Base-by-base conservation (phyloP, 208 protist species). In the Leishmania tarentolae region DNA sequence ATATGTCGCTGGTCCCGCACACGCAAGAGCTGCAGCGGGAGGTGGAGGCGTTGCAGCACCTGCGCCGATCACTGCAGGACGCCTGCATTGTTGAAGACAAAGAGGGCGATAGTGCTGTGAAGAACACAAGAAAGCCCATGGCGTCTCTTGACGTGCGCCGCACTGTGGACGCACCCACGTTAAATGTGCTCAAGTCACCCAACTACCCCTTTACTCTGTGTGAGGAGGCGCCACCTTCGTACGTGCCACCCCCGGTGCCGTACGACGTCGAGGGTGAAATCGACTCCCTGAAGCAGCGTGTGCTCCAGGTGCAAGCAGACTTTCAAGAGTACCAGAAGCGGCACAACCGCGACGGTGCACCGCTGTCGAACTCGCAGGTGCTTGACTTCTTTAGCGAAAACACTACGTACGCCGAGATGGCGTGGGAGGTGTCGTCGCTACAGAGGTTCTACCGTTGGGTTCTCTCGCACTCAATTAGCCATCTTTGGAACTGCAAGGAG, bases 381-480 rank as follows among this genome's bases (percentile, higher is more conserved):
- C 37, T 94, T 61, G 81, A 90, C 72, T 91, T 95, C 46, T 90
- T 97, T 78, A 76, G 63, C 52, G 73, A 86, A 17, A 85, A 87
- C 86, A 37, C 69, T 1, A 79, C 72, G 46, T 97, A 93, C 75
- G 83, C 91, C 13, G 91, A 92, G 78, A 83, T 97, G 19, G 88
- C 92, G 52, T 90, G 88, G 86, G 86, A 89, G 75, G 88, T 92
- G n/a, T 94, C 89, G 21, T 90, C 93, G 52, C 73, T 97, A 68
- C 85, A 94, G 82, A 94, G 92, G 88, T 95, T 96, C 78, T 89
- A 93, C 81, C 94, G 94, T 53, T 97, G 94, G 92, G 91, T 97
- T 0, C 83, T 92, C 17, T 91, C 92, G 24, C 94, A 97, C 85
- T 94, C 91, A 53, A 88, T 97, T 76, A 90, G 86, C 59, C 86